Evolutionary conservation across 148 eudicot genomes (phyloP).

Genomic region (Dysphania ambrosioides): DNA sequence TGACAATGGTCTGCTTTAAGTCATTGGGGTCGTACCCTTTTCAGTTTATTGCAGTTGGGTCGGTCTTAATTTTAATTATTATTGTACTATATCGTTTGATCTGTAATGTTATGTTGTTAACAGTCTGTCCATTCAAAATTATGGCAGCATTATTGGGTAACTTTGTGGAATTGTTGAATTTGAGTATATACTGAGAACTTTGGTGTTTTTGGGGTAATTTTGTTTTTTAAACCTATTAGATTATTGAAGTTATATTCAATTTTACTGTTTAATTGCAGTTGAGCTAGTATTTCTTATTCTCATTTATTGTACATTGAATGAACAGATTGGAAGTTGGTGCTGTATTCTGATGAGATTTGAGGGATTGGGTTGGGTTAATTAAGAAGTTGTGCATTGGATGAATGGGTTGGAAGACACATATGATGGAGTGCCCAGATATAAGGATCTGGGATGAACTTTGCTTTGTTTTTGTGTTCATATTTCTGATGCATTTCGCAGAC

Average conservation of each 20-base stretch:
- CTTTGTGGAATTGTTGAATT: not conserved
- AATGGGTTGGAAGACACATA: slow-evolving; percentile 55
- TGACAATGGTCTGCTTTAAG: not conserved
- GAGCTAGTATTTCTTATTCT: not conserved
- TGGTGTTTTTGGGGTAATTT: slow-evolving; percentile 4
- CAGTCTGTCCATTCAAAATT: not conserved
- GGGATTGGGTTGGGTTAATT: slow-evolving; percentile 23
- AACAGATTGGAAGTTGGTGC: slow-evolving; percentile 21
- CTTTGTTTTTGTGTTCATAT: slow-evolving; percentile 32
- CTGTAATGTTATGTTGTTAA: not conserved
- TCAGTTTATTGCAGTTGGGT: not conserved
- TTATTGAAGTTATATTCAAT: not conserved
- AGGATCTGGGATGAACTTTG: slow-evolving; percentile 32
- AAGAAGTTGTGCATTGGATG: slow-evolving; percentile 32
- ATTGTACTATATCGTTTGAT: slow-evolving; percentile 5
- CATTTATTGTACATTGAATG: not conserved
- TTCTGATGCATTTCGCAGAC: slow-evolving; percentile 28
- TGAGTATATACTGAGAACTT: not conserved
- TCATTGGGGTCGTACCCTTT: not conserved
- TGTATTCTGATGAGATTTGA: slow-evolving; percentile 2
- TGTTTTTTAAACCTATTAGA: too few species aligned
- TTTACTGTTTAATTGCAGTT: not conserved
- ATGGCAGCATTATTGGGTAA: not conserved
- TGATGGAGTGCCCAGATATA: slow-evolving; percentile 13
- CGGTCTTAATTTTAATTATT: not conserved